Evolutionary conservation across 306 rosid genomes (phyloP).

Genomic region (Acacia crassicarpa): DNA sequence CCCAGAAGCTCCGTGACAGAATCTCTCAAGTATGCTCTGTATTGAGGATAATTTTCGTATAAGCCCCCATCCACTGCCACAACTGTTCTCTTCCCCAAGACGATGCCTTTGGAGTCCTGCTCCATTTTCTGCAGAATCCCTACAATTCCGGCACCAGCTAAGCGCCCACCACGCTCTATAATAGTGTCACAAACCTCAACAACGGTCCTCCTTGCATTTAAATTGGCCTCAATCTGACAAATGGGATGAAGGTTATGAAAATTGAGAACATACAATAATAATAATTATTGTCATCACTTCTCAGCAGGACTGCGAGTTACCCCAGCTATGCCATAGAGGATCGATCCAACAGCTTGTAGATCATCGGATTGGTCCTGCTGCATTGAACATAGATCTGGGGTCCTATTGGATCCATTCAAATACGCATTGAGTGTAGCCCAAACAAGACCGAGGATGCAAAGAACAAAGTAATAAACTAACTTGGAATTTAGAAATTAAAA

Average conservation of each 20-base stretch:
- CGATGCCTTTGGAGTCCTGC: slow-evolving; percentile 56
- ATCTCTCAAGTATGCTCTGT: slow-evolving; percentile 57
- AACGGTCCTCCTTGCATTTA: slow-evolving; percentile 63
- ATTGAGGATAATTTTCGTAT: slow-evolving; percentile 82
- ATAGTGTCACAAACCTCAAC: slow-evolving; percentile 83
- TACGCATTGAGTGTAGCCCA: slow-evolving; percentile 5
- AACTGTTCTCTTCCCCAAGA: slow-evolving; percentile 78
- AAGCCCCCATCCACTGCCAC: slow-evolving; percentile 96
- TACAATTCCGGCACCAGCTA: slow-evolving; percentile 96
- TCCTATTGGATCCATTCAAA: slow-evolving; percentile 45
- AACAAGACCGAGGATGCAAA: not conserved
- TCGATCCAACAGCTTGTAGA: slow-evolving; percentile 68
- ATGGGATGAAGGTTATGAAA: not conserved
- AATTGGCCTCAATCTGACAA: slow-evolving; percentile 63
- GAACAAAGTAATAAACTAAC: not conserved
- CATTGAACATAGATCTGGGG: slow-evolving; percentile 79
- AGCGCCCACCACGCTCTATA: slow-evolving; percentile 84
- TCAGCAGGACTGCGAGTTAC: slow-evolving; percentile 37
- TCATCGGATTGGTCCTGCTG: slow-evolving; percentile 81
- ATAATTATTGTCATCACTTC: not conserved
- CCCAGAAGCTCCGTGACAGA: slow-evolving; percentile 74
- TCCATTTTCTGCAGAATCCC: slow-evolving; percentile 89
- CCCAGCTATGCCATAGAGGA: slow-evolving; percentile 67
- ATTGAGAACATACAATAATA: not conserved
- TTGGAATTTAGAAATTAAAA: not conserved